Evolutionary conservation across 345 rosid genomes (phyloP).

Genomic region (Gynandropsis gynandra): DNA sequence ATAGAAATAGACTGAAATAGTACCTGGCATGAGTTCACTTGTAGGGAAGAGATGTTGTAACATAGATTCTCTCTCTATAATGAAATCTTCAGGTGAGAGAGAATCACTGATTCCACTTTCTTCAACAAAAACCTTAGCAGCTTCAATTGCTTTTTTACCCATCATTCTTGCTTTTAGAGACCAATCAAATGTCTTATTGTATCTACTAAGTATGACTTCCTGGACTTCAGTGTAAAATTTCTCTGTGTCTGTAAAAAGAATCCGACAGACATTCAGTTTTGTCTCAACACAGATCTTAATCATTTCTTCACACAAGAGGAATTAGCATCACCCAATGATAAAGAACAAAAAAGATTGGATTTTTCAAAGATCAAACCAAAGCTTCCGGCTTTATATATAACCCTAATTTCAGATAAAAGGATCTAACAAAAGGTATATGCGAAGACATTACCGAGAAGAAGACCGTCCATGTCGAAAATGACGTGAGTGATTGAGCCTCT

Average conservation of each 20-base stretch:
- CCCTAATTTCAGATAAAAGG: background rate
- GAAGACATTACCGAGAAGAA: constrained; percentile 55
- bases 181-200: constrained; percentile 84
- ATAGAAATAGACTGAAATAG: background rate
- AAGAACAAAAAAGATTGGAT: too few species aligned
- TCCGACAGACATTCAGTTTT: too few species aligned
- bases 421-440: background rate
- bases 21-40: constrained; percentile 85
- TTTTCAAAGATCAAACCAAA: too few species aligned
- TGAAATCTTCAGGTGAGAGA: constrained; percentile 75
- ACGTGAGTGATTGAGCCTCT: constrained; percentile 66
- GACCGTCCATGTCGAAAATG: constrained; percentile 97
- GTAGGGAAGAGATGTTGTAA: constrained; percentile 63
- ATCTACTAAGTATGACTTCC: constrained; percentile 74
- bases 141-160: constrained; percentile 87
- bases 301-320: too few species aligned
- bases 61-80: constrained; percentile 77
- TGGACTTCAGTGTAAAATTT: constrained; percentile 87
- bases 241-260: constrained; percentile 64
- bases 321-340: too few species aligned
- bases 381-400: background rate
- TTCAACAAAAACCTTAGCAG: constrained; percentile 70
- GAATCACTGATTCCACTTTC: constrained; percentile 77
- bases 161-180: constrained; percentile 92
- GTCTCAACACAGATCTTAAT: too few species aligned